Conservation (phyloP, 345 rosid species). For the Brassica rapa region DNA sequence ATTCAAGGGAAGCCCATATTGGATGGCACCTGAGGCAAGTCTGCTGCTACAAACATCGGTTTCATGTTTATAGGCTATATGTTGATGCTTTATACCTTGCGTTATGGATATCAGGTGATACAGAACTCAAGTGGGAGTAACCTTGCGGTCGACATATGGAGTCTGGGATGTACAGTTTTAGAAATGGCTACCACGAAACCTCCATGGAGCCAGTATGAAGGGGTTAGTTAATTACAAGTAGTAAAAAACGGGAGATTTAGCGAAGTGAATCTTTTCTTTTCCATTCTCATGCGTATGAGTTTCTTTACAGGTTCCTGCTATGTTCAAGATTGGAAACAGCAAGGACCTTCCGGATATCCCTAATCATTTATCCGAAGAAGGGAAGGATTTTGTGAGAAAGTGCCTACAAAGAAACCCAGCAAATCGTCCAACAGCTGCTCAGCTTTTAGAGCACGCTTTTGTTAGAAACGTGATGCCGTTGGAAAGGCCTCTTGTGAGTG, state of each 20-base stretch:
- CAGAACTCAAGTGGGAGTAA: slow-evolving; percentile 66
- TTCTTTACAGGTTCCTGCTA: slow-evolving; percentile 61
- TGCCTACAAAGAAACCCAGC: slow-evolving; percentile 70
- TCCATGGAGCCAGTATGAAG: slow-evolving; percentile 88
- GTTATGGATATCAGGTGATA: slow-evolving; percentile 56
- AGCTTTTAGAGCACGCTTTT: slow-evolving; percentile 69
- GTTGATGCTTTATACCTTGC: slow-evolving; percentile 5
- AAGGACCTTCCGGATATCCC: slow-evolving; percentile 86
- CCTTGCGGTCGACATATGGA: slow-evolving; percentile 90
- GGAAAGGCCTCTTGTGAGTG: slow-evolving; percentile 53
- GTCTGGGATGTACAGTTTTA: slow-evolving; percentile 84
- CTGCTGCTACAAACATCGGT: not conserved
- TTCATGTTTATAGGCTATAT: slow-evolving; percentile 20
- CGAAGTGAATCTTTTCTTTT: not conserved
- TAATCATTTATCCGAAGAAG: slow-evolving; percentile 71
- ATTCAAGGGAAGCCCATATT: slow-evolving; percentile 84
- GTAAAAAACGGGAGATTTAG: not conserved
- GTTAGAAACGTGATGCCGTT: slow-evolving; percentile 57
- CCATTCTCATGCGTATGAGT: slow-evolving; percentile 15
- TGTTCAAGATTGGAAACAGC: slow-evolving; percentile 90
- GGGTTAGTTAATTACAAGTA: slow-evolving; percentile 55
- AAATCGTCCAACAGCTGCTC: slow-evolving; percentile 64
- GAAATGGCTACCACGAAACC: slow-evolving; percentile 93
- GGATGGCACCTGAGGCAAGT: slow-evolving; percentile 94
- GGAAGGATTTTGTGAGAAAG: slow-evolving; percentile 70